These are phyloP conservation scores for Aspergillus sp. DNA, from an alignment of 2,329 filamentous ascomycete species.

Conservation along the genomic window DNA sequence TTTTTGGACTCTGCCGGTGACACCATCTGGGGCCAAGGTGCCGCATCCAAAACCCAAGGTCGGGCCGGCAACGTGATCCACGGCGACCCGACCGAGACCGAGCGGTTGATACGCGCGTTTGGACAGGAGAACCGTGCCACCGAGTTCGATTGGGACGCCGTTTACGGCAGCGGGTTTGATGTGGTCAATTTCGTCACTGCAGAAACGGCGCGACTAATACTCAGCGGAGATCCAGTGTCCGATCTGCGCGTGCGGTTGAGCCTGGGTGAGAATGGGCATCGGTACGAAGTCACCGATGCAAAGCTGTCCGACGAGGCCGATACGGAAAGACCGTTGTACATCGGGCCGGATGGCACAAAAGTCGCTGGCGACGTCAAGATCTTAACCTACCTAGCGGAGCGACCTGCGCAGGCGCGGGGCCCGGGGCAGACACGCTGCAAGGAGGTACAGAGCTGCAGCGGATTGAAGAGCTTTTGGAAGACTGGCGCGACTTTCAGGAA, in stretches of 20 bases:
- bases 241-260: slow-evolving; percentile 31
- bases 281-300: slow-evolving; percentile 17
- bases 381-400: slow-evolving; percentile 20
- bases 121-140: slow-evolving; percentile 69
- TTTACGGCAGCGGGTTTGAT: slow-evolving; percentile 76
- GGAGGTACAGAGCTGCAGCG: slow-evolving; percentile 19
- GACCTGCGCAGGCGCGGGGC: slow-evolving; percentile 12
- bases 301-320: not conserved
- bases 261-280: slow-evolving; percentile 30
- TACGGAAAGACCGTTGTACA: slow-evolving; percentile 16
- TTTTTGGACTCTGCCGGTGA: slow-evolving; percentile 59
- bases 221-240: slow-evolving; percentile 23
- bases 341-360: slow-evolving; percentile 18
- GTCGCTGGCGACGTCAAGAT: slow-evolving; percentile 25
- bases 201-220: slow-evolving; percentile 20
- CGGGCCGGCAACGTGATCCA: slow-evolving; percentile 58
- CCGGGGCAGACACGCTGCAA: slow-evolving; percentile 18
- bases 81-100: slow-evolving; percentile 55
- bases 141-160: slow-evolving; percentile 60
- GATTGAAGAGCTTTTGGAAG: slow-evolving; percentile 20
- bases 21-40: slow-evolving; percentile 87
- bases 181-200: slow-evolving; percentile 48
- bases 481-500: slow-evolving; percentile 20
- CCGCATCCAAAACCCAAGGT: slow-evolving; percentile 55
- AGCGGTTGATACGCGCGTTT: slow-evolving; percentile 64